phyloP scores from a whole-genome alignment of 495 filamentous ascomycete genomes.

The Annulohypoxylon stygium region DNA sequence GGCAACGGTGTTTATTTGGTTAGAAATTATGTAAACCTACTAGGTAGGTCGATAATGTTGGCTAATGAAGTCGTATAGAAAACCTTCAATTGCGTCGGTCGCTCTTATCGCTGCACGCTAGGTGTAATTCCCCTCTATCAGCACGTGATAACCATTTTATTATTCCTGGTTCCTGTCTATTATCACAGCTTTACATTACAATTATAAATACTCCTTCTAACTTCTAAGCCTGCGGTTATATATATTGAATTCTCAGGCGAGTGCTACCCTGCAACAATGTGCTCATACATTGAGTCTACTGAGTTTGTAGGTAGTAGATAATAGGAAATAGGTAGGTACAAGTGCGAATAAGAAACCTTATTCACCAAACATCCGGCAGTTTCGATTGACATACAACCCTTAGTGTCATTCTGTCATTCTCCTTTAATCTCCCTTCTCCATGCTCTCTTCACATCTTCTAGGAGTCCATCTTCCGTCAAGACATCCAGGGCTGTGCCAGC shows the following conservation, averaged over 20 bases:
- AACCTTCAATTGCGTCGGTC: constrained; percentile 42
- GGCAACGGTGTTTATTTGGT: constrained; percentile 17
- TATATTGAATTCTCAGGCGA: neutral
- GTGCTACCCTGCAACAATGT: neutral
- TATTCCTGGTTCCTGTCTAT: neutral
- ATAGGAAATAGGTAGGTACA: neutral
- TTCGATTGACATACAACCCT: neutral
- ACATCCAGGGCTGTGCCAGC: constrained; percentile 69
- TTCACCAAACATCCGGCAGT: neutral
- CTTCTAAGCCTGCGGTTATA: neutral
- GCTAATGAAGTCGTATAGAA: constrained; percentile 24
- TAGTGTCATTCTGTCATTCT: neutral
- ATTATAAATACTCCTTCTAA: neutral
- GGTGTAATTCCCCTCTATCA: constrained; percentile 32
- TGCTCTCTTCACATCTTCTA: constrained; percentile 55
- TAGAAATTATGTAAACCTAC: constrained; percentile 5
- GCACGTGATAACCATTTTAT: constrained; percentile 40
- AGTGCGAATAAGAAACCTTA: neutral
- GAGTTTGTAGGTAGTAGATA: neutral
- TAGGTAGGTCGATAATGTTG: neutral
- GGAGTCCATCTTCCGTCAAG: constrained; percentile 58
- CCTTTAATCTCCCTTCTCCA: constrained; percentile 43
- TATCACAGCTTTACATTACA: too few relatives aligned
- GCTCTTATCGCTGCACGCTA: constrained; percentile 39
- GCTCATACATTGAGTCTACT: too few relatives aligned